Percentiles rank a stretch among this genome's conserved stretches.
Conservation (phyloP, 768 basidiomycete genomes). For the Russula compacta region DNA sequence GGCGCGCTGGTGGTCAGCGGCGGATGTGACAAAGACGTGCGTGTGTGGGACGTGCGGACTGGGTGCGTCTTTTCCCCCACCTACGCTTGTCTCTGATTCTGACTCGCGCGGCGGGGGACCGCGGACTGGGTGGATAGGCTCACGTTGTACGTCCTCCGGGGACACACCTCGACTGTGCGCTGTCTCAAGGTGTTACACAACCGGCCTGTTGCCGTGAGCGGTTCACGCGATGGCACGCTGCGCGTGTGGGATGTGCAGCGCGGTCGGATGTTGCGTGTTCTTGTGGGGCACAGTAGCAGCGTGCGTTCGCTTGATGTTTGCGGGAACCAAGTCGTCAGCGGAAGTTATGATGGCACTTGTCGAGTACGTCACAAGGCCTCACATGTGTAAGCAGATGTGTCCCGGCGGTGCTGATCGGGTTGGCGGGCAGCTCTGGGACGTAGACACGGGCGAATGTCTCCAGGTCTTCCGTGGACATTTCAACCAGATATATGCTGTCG, state of each 20-base stretch:
- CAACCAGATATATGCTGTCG: constrained; percentile 88
- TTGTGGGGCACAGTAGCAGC: constrained; percentile 71
- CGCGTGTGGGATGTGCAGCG: constrained; percentile 91
- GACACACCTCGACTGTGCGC: constrained; percentile 86
- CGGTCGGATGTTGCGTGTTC: constrained; percentile 53
- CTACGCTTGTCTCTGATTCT: not conserved
- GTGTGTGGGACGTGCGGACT: constrained; percentile 81
- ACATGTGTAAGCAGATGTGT: not conserved
- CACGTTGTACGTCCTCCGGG: constrained; percentile 51
- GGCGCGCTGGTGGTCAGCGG: constrained; percentile 80
- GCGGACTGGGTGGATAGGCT: not conserved
- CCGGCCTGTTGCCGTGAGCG: constrained; percentile 82
- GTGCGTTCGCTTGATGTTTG: constrained; percentile 86
- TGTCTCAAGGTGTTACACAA: constrained; percentile 84
- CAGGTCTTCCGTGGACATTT: constrained; percentile 65
- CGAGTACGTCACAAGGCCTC: constrained; percentile 39
- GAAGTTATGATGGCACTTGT: constrained; percentile 87
- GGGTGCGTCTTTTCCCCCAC: constrained; percentile 47
- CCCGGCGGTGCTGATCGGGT: not conserved
- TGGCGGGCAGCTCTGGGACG: constrained; percentile 29
- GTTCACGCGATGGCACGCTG: constrained; percentile 78
- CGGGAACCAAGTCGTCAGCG: constrained; percentile 78
- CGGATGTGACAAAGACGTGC: constrained; percentile 85
- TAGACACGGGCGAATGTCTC: constrained; percentile 62
- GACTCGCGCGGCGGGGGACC: not conserved